Percentiles rank a stretch among this genome's conserved stretches.
Evolutionary conservation across 345 rosid genomes (phyloP).

Genomic region (Moringa oleifera): DNA sequence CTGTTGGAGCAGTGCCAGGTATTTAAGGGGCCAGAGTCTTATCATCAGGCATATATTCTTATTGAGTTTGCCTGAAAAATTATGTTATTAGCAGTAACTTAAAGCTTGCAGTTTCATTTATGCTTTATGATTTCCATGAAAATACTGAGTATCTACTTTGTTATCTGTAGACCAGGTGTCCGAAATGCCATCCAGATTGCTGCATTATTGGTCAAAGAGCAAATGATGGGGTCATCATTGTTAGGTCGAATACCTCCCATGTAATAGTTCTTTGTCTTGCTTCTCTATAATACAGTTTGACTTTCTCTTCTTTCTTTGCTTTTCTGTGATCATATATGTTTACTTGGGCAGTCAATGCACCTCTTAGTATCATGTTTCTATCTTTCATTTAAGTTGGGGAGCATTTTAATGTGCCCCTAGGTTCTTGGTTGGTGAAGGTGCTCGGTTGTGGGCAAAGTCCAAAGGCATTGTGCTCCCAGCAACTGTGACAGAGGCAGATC

Average conservation of each 20-base stretch:
- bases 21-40: conserved; percentile 2
- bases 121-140: not conserved
- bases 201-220: conserved; percentile 71
- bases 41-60: not conserved
- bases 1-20: conserved; percentile 97
- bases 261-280: conserved; percentile 35
- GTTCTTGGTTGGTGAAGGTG: conserved; percentile 97
- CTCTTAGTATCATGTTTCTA: not conserved
- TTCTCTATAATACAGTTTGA: conserved; percentile 7
- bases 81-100: not conserved
- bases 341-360: too few species aligned
- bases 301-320: too few species aligned
- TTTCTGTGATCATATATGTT: too few species aligned
- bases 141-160: conserved; percentile 24
- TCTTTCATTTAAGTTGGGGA: not conserved
- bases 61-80: not conserved
- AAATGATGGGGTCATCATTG: conserved; percentile 49
- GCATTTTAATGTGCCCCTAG: conserved; percentile 25
- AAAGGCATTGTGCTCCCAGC: conserved; percentile 49
- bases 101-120: not conserved
- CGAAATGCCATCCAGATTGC: conserved; percentile 86
- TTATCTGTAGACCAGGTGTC: conserved; percentile 77
- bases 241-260: conserved; percentile 94
- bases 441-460: conserved; percentile 68
- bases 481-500: conserved; percentile 49